Evolutionary conservation across 768 basidiomycete genomes (phyloP).

Genomic region (Suillus plorans): DNA sequence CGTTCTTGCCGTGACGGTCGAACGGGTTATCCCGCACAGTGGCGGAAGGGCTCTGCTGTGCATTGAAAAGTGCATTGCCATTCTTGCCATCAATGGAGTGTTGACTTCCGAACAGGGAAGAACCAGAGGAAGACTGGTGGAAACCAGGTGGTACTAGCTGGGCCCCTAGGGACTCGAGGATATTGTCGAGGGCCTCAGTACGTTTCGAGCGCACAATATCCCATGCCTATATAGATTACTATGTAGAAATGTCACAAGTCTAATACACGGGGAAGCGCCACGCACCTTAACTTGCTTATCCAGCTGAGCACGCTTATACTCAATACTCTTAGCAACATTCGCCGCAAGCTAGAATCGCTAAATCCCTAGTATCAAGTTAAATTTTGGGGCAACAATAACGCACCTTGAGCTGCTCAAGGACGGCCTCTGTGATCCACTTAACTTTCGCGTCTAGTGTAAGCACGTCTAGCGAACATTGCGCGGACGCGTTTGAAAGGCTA

Average conservation of each 20-base stretch:
- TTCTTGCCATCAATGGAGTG: constrained; percentile 46
- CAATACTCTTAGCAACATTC: constrained; percentile 70
- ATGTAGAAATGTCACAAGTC: background rate
- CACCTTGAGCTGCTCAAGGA: constrained; percentile 77
- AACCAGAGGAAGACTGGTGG: constrained; percentile 61
- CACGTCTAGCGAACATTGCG: constrained; percentile 66
- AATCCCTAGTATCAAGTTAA: background rate
- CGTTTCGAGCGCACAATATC: constrained; percentile 61
- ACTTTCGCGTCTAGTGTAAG: constrained; percentile 80
- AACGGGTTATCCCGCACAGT: constrained; percentile 27
- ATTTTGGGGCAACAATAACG: constrained; percentile 8
- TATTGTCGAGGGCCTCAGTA: constrained; percentile 59
- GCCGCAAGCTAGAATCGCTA: constrained; percentile 61
- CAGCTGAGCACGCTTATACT: constrained; percentile 64
- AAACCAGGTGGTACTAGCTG: constrained; percentile 80
- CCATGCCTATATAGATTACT: constrained; percentile 55
- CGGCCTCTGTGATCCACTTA: constrained; percentile 72
- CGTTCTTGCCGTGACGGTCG: constrained; percentile 19
- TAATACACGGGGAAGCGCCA: constrained; percentile 6
- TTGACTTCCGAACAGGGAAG: constrained; percentile 81
- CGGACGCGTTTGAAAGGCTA: constrained; percentile 60
- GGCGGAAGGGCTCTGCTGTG: constrained; percentile 27
- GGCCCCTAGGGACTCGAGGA: constrained; percentile 69
- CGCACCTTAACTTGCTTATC: constrained; percentile 62
- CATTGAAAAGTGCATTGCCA: constrained; percentile 43